Percentiles rank a stretch among this genome's conserved stretches.
phyloP scores from a whole-genome alignment of 345 rosid genomes.

The Lenwebbia sp. region DNA sequence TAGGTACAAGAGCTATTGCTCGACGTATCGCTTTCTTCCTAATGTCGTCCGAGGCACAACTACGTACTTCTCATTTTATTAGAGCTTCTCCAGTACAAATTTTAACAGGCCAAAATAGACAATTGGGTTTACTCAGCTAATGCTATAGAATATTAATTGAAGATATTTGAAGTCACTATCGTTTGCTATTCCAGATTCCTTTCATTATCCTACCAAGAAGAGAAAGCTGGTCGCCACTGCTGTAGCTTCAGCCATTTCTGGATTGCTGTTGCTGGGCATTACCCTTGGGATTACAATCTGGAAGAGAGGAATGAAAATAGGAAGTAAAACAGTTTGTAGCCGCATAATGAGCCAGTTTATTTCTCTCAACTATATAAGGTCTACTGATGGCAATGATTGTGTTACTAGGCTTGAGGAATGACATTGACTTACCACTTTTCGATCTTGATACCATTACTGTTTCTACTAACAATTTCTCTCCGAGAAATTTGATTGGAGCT shows the following conservation, averaged over 20 bases:
- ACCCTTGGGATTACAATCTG: too few relatives aligned
- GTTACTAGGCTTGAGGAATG: background rate
- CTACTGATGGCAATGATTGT: background rate
- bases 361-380: too few relatives aligned
- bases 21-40: background rate
- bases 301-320: background rate
- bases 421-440: constrained; percentile 18
- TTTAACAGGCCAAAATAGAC: background rate
- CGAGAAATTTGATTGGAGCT: constrained; percentile 30
- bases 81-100: too few relatives aligned
- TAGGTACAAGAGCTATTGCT: background rate
- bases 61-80: too few relatives aligned
- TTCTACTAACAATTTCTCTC: constrained; percentile 25
- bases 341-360: too few relatives aligned
- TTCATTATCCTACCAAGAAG: background rate
- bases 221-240: background rate
- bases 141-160: background rate
- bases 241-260: background rate
- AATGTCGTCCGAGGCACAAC: too few relatives aligned
- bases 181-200: background rate
- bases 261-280: background rate
- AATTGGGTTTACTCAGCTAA: background rate
- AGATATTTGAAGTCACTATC: too few relatives aligned
- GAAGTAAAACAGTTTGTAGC: background rate
- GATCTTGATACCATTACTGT: constrained; percentile 19